Percentiles rank a stretch among this genome's conserved stretches.
phyloP scores from a whole-genome alignment of 176 grass and related monocot genomes.

The Zizania latifolia region DNA sequence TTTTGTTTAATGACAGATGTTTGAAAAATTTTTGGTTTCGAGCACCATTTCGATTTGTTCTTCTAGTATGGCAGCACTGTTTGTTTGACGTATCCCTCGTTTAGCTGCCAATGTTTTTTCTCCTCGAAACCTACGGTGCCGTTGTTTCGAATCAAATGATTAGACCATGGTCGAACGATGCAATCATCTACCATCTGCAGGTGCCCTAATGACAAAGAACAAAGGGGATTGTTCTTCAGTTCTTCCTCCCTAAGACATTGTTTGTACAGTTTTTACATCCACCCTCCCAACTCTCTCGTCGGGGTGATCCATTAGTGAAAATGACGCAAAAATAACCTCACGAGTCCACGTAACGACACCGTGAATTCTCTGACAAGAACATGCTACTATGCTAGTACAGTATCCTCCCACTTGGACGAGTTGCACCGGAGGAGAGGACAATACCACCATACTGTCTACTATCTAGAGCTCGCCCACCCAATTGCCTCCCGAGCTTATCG shows the following conservation, averaged over 20 bases:
- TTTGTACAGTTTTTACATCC: constrained; percentile 30
- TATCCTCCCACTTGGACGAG: constrained; percentile 32
- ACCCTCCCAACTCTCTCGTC: background rate
- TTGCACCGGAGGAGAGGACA: constrained; percentile 20
- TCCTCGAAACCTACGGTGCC: background rate
- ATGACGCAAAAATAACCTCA: background rate
- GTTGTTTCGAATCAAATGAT: background rate
- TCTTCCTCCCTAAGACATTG: constrained; percentile 1
- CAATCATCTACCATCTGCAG: background rate
- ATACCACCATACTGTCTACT: background rate
- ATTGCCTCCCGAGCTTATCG: constrained; percentile 34
- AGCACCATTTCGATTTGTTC: background rate
- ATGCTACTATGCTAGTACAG: background rate
- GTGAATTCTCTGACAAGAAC: constrained; percentile 1
- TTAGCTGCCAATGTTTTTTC: background rate
- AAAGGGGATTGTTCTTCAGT: constrained; percentile 1
- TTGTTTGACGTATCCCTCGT: background rate
- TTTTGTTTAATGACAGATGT: background rate
- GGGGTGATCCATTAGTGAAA: background rate
- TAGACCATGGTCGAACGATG: background rate
- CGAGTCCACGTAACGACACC: background rate
- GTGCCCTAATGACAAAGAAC: constrained; percentile 14
- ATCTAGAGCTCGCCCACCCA: background rate
- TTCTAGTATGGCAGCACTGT: background rate
- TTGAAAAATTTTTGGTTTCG: background rate